Conservation (phyloP, 768 basidiomycete species). For the Termitomyces sp. region DNA sequence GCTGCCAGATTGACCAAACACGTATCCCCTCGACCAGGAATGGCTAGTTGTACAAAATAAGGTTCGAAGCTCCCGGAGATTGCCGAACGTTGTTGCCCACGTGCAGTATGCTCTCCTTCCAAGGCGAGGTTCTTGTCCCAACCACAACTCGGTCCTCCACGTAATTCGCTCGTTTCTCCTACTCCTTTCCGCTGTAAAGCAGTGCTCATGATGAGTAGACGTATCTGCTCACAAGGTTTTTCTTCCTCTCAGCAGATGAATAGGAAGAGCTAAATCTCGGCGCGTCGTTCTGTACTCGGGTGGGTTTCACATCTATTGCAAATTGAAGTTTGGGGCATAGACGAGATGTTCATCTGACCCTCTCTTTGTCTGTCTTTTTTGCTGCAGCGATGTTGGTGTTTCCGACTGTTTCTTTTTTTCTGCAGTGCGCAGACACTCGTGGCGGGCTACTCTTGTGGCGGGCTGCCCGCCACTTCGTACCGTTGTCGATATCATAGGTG, state of each 20-base stretch:
- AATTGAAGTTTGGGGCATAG: background rate
- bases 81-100: slow-evolving; percentile 12
- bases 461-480: background rate
- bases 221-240: background rate
- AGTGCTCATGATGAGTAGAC: background rate
- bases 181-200: background rate
- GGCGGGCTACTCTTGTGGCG: background rate
- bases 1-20: background rate
- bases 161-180: background rate
- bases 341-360: background rate
- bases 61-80: slow-evolving; percentile 14
- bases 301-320: slow-evolving; percentile 3
- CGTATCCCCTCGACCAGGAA: background rate
- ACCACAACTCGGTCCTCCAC: background rate
- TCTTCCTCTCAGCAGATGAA: background rate
- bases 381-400: background rate
- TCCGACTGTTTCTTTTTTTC: background rate
- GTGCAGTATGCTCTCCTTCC: slow-evolving; percentile 12
- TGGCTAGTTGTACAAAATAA: slow-evolving; percentile 5
- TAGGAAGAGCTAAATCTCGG: background rate
- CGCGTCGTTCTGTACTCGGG: background rate
- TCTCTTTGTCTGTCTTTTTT: background rate
- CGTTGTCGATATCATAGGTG: background rate
- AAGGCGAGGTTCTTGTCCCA: slow-evolving; percentile 10
- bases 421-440: background rate